Evolutionary conservation across 768 basidiomycete genomes (phyloP), one percentile per base, ranked within the genome.

Genomic region (Naganishia onofrii): DNA sequence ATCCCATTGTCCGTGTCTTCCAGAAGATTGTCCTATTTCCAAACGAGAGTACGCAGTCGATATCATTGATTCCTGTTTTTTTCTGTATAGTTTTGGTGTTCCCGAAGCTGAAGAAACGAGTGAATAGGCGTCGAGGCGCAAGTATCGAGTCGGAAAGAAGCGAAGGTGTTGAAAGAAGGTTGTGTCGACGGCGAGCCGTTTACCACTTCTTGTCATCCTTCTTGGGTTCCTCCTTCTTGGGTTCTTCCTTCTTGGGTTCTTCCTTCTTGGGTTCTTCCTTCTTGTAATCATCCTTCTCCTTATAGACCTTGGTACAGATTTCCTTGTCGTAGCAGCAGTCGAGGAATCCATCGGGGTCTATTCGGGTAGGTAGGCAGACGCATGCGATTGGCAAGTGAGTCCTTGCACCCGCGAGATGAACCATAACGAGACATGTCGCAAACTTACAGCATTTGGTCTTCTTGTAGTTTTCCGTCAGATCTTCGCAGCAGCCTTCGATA

Each of bases 301-400:
- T 63, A 42, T 42, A 26, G 26, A 63, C 60, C 60, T 63, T 63
- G 1, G 23, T 44, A 42, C 38, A 63, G 38, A 63, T 63, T 26
- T 46, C 23, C 60, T 29, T 63, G 60, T 63, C 60, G 42, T 63
- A 63, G 60, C 60, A 63, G 38, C 60, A 63, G 60, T 63, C 60
- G 60, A 63, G 38, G 23, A 63, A 44, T 26, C 38, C 38, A 29
- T 63, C 60, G 60, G 60, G 60, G 60, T 63, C 60, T 63, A 42
- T 63, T 3, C 21, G n/a, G n/a, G n/a, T n/a, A n/a, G 57, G 34
- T 38, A 23, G 34, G 28, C 38, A 29, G 23, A 44, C 26, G 31
- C 5, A 36, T 2, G 42, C 9, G 15, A 19, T 8, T 42, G 7
- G 13, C 15, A 17, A 12, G 38, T 63, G 7, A 63, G 60, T 21